Percentiles rank a stretch among this genome's conserved stretches.
Evolutionary conservation across 495 filamentous ascomycete species (phyloP).

Genomic region (Amphirosellinia nigrospora): DNA sequence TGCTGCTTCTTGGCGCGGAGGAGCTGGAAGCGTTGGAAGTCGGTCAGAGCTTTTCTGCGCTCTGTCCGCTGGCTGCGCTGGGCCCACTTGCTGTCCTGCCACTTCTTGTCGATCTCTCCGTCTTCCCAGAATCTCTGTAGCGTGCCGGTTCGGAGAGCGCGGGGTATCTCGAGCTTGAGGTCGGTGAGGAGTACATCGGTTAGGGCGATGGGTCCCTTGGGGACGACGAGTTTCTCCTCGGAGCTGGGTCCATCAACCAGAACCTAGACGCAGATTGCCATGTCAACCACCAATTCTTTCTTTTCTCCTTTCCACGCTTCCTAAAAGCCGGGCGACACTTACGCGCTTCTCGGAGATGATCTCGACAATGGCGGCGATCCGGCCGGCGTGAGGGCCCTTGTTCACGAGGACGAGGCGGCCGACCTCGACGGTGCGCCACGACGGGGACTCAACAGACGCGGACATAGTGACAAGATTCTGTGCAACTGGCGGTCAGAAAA

Average conservation of each 20-base stretch:
- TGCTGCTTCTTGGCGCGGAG: constrained; percentile 97
- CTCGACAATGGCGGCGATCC: constrained; percentile 93
- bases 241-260: constrained; percentile 91
- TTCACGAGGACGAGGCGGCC: constrained; percentile 91
- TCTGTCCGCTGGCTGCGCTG: constrained; percentile 83
- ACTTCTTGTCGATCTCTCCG: constrained; percentile 86
- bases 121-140: constrained; percentile 87
- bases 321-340: constrained; percentile 55
- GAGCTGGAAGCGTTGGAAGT: constrained; percentile 99
- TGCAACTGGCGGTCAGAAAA: constrained; percentile 30
- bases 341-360: constrained; percentile 99
- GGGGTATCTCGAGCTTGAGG: constrained; percentile 86
- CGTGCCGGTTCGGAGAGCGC: constrained; percentile 79
- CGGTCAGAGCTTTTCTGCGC: constrained; percentile 88
- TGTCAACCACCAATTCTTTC: constrained; percentile 35
- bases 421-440: constrained; percentile 94
- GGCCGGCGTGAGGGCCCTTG: constrained; percentile 75
- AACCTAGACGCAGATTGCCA: constrained; percentile 63
- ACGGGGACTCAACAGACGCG: constrained; percentile 71
- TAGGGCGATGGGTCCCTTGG: constrained; percentile 83
- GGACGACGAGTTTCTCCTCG: constrained; percentile 74
- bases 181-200: constrained; percentile 84
- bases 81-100: constrained; percentile 84
- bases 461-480: constrained; percentile 53
- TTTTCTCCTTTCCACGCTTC: constrained; percentile 19